Evolutionary conservation across 257 asterid genomes (phyloP).

Genomic region (Datura wrightii): DNA sequence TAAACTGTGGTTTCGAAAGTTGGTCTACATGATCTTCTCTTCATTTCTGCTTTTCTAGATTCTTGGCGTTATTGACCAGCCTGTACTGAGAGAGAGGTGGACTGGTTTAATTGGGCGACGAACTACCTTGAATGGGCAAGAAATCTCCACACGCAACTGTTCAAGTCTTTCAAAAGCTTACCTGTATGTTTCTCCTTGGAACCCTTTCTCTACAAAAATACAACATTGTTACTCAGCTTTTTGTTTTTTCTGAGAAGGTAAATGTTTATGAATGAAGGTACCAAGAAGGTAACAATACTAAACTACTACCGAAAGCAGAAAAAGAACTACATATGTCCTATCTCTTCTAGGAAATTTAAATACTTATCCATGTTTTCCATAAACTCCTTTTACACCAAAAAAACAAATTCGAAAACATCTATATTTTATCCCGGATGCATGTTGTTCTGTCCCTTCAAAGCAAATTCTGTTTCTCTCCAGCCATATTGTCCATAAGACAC

Average conservation of each 20-base stretch:
- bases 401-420: not conserved
- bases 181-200: slow-evolving; percentile 55
- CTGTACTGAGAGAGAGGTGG: slow-evolving; percentile 95
- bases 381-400: not conserved
- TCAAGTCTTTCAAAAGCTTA: slow-evolving; percentile 84
- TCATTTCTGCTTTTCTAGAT: slow-evolving; percentile 50
- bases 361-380: not conserved
- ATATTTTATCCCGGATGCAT: not conserved
- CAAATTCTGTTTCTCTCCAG: not conserved
- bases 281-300: not conserved
- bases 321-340: not conserved
- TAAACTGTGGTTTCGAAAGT: not conserved
- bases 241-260: not conserved
- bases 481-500: not conserved
- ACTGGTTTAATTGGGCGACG: slow-evolving; percentile 75
- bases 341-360: not conserved
- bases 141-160: slow-evolving; percentile 74
- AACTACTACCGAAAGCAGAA: not conserved
- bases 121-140: slow-evolving; percentile 82
- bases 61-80: slow-evolving; percentile 95
- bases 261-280: not conserved
- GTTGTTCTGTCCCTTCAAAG: not conserved
- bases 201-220: slow-evolving; percentile 14
- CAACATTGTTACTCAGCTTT: slow-evolving; percentile 17
- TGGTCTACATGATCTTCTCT: slow-evolving; percentile 23